Percentiles rank a stretch among this genome's conserved stretches.
phyloP scores from a whole-genome alignment of 2,329 filamentous ascomycete species.

The Spiromastix sp. region DNA sequence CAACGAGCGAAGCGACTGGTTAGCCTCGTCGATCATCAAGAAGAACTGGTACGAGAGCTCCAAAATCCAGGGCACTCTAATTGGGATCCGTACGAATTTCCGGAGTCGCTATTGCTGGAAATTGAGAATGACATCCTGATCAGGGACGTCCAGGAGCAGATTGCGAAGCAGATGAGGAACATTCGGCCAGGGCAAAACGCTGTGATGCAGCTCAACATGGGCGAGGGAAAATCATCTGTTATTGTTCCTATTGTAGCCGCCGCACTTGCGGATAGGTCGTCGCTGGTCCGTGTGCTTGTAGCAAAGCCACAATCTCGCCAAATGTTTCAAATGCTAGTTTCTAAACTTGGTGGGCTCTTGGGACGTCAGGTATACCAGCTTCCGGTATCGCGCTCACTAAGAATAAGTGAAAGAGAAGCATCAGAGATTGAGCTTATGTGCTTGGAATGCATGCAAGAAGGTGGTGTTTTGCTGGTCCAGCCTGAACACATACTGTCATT shows the following conservation, averaged over 20 bases:
- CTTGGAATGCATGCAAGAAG: constrained; percentile 26
- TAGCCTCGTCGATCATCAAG: not conserved
- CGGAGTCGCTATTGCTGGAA: constrained; percentile 58
- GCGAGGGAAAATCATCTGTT: constrained; percentile 58
- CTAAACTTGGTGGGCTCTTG: constrained; percentile 47
- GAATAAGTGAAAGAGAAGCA: constrained; percentile 12
- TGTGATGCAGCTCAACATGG: constrained; percentile 59
- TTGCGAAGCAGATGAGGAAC: constrained; percentile 50
- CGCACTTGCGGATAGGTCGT: constrained; percentile 40
- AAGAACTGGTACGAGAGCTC: constrained; percentile 30
- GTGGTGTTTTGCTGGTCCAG: constrained; percentile 48
- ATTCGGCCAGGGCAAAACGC: constrained; percentile 45
- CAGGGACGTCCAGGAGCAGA: constrained; percentile 50
- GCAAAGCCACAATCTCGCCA: constrained; percentile 52
- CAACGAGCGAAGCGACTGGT: constrained; percentile 22
- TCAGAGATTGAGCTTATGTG: constrained; percentile 22
- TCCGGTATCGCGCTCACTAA: constrained; percentile 47
- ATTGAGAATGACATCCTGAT: constrained; percentile 56
- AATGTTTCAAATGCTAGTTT: constrained; percentile 47
- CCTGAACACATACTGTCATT: constrained; percentile 59
- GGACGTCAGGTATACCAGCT: constrained; percentile 45
- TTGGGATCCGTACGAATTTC: constrained; percentile 44
- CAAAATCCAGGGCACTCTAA: constrained; percentile 43
- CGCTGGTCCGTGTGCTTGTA: constrained; percentile 48
- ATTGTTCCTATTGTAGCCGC: constrained; percentile 57